Evolutionary conservation across 352 stramenopile species (phyloP).

Genomic region (Phytopythium boreale): DNA sequence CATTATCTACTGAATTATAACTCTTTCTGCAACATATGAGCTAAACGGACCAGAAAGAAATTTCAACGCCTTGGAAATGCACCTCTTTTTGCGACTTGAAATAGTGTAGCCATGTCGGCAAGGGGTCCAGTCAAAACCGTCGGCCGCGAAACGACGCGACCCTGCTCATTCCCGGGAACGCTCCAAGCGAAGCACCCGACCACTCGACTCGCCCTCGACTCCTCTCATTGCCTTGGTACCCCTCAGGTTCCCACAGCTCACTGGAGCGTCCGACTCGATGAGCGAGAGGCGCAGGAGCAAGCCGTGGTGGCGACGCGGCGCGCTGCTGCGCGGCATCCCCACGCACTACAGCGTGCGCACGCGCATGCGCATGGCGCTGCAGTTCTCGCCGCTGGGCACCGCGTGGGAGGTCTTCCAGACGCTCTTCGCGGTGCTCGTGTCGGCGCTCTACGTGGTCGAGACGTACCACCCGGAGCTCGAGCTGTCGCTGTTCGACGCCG

Average conservation of each 20-base stretch:
- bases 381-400: conserved; percentile 42
- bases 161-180: neutral
- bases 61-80: neutral
- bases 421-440: conserved; percentile 47
- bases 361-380: conserved; percentile 57
- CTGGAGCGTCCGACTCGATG: neutral
- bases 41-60: too few relatives aligned
- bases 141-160: neutral
- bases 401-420: conserved; percentile 65
- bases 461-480: conserved; percentile 34
- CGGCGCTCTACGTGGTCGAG: conserved; percentile 44
- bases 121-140: neutral
- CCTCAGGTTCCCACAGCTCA: too few relatives aligned
- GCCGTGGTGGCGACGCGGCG: neutral
- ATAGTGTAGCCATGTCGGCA: neutral
- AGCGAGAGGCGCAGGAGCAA: neutral
- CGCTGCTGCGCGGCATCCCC: conserved; percentile 45
- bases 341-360: conserved; percentile 47
- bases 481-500: conserved; percentile 30
- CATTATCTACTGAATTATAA: too few relatives aligned
- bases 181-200: too few relatives aligned
- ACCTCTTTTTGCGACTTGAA: neutral
- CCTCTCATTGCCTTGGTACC: too few relatives aligned
- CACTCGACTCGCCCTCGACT: too few relatives aligned
- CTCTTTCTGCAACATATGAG: too few relatives aligned